Percentiles rank a stretch among this genome's conserved stretches.
These are phyloP conservation scores for Ascomycota sp. DNA, from an alignment of 2,329 filamentous ascomycete genomes.

Conservation along the genomic window DNA sequence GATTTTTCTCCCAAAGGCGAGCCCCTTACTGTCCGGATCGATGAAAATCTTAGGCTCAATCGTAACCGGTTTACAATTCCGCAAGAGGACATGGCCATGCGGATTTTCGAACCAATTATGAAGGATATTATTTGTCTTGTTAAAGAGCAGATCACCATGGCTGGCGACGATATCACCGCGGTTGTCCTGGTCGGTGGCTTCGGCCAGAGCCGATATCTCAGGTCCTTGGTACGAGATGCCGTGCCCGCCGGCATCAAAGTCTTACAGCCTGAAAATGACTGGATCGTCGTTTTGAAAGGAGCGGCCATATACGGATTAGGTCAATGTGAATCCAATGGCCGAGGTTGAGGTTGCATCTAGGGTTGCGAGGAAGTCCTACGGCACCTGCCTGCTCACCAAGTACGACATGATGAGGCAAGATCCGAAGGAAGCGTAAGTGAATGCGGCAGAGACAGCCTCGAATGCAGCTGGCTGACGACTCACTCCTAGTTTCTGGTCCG, in stretches of 20 bases:
- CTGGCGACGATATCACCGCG: constrained; percentile 13
- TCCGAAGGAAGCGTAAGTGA: constrained; percentile 14
- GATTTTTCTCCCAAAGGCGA: constrained; percentile 15
- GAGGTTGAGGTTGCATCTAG: constrained; percentile 14
- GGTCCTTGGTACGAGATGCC: constrained; percentile 16
- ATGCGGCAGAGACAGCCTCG: too few relatives aligned
- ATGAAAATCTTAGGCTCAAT: constrained; percentile 12
- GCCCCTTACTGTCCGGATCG: constrained; percentile 15
- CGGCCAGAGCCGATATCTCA: constrained; percentile 23
- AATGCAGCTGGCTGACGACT: constrained; percentile 3
- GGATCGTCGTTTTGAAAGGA: constrained; percentile 29
- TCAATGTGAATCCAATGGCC: constrained; percentile 10
- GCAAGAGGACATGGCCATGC: constrained; percentile 45
- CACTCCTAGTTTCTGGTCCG: constrained; percentile 14
- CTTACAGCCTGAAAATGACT: constrained; percentile 26
- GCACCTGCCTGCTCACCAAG: constrained; percentile 14
- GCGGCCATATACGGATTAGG: constrained; percentile 22
- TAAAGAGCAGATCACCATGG: constrained; percentile 18
- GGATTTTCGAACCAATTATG: constrained; percentile 20
- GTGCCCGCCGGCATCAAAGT: constrained; percentile 17
- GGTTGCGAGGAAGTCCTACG: constrained; percentile 16
- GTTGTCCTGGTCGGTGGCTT: constrained; percentile 29
- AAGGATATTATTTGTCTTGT: constrained; percentile 22
- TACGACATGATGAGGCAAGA: constrained; percentile 17
- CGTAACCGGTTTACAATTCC: constrained; percentile 13